These are phyloP conservation scores for Inosperma sp. DNA, from an alignment of 768 basidiomycete genomes.

Conservation along the genomic window DNA sequence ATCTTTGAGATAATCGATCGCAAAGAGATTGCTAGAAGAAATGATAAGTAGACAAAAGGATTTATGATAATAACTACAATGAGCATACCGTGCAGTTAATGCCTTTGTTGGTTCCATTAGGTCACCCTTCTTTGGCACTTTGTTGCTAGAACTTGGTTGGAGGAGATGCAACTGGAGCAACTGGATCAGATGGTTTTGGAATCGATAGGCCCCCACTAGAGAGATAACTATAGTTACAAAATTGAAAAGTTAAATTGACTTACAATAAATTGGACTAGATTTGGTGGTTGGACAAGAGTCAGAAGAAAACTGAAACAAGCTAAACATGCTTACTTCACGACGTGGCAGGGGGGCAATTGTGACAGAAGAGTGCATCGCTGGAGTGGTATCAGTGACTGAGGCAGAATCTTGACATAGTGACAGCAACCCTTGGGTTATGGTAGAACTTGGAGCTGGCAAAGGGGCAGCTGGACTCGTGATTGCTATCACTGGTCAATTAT, in stretches of 20 bases:
- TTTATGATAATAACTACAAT: no score
- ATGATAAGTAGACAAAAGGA: no score
- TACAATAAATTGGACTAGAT: background rate
- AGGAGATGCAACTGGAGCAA: no score
- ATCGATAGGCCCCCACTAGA: background rate
- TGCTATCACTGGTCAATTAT: no score
- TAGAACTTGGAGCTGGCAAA: no score
- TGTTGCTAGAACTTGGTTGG: no score
- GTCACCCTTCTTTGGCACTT: background rate
- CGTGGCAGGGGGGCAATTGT: background rate
- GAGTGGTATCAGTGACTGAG: background rate
- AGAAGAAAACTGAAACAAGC: background rate
- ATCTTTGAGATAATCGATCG: background rate
- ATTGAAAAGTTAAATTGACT: background rate
- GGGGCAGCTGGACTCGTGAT: no score
- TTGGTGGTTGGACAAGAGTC: background rate
- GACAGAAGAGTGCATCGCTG: background rate
- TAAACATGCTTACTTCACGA: background rate
- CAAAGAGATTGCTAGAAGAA: no score
- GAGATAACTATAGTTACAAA: no score
- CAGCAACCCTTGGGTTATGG: no score
- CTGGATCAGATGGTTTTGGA: no score
- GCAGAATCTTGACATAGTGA: background rate
- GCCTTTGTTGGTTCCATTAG: background rate
- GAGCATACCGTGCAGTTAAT: no score